phyloP scores from a whole-genome alignment of 257 asterid genomes.

The Penstemon eatonii region DNA sequence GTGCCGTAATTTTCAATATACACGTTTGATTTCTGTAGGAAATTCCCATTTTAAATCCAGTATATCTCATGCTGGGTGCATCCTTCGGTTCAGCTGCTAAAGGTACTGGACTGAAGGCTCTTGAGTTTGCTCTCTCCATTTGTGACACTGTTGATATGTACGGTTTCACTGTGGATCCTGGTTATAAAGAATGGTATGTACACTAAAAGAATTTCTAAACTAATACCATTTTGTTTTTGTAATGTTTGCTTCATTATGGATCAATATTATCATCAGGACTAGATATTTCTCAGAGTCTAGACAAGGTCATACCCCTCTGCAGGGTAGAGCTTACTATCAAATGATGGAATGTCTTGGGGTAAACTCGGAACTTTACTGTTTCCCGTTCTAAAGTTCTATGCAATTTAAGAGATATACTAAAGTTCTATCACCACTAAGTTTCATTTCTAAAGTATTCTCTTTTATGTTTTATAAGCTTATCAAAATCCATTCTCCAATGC shows the following conservation, averaged over 20 bases:
- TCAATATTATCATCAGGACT: conserved; percentile 61
- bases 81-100: conserved; percentile 86
- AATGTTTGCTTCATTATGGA: conserved; percentile 9
- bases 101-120: conserved; percentile 99
- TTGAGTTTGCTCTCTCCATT: conserved; percentile 95
- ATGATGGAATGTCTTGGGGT: conserved; percentile 99
- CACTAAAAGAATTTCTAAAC: conserved; percentile 9
- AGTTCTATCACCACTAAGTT: neutral
- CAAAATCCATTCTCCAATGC: conserved; percentile 95
- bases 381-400: no score
- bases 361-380: conserved; percentile 33
- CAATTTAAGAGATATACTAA: no score
- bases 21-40: conserved; percentile 42
- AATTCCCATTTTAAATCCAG: conserved; percentile 58
- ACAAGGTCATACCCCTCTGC: conserved; percentile 91
- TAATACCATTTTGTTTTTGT: conserved; percentile 4
- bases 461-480: conserved; percentile 53
- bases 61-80: conserved; percentile 65
- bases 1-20: neutral
- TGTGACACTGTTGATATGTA: conserved; percentile 95
- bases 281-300: conserved; percentile 92
- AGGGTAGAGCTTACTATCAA: conserved; percentile 93
- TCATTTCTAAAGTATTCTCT: conserved; percentile 9
- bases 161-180: conserved; percentile 99
- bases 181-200: conserved; percentile 80